Conservation (phyloP, 345 rosid species). For the Aquilaria sinensis region DNA sequence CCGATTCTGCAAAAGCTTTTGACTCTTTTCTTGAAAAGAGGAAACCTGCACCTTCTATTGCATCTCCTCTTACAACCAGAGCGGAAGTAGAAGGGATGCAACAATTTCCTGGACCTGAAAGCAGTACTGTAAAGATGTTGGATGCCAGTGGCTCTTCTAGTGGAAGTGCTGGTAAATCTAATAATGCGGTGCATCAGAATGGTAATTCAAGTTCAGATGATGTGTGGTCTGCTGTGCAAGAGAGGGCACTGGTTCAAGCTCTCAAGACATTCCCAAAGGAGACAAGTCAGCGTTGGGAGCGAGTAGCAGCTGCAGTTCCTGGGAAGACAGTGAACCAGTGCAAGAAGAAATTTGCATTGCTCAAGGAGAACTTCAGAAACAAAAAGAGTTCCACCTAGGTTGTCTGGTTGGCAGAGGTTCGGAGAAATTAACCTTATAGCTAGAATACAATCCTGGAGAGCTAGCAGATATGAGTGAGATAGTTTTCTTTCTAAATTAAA, state of each 20-base stretch:
- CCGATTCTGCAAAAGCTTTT: conserved; percentile 82
- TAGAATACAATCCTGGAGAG: too few relatives aligned
- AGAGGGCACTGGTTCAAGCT: conserved; percentile 90
- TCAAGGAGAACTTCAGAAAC: conserved; percentile 82
- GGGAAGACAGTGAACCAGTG: conserved; percentile 89
- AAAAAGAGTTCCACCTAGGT: conserved; percentile 48
- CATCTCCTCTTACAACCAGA: conserved; percentile 86
- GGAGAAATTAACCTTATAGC: too few relatives aligned
- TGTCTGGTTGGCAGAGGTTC: background rate
- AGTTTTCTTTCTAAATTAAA: too few relatives aligned
- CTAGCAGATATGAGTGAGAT: too few relatives aligned
- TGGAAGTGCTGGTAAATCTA: conserved; percentile 27
- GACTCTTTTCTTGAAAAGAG: conserved; percentile 97
- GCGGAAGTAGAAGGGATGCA: conserved; percentile 49
- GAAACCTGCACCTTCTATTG: conserved; percentile 63
- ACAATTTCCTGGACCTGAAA: conserved; percentile 21
- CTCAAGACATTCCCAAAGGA: conserved; percentile 96
- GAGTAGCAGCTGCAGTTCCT: conserved; percentile 96
- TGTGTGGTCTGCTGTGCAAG: conserved; percentile 92
- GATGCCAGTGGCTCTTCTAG: conserved; percentile 29
- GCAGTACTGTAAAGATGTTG: conserved; percentile 17
- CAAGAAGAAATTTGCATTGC: conserved; percentile 79
- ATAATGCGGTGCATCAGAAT: conserved; percentile 20
- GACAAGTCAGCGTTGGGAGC: conserved; percentile 88
- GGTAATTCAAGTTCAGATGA: conserved; percentile 67